Base-by-base conservation (phyloP, 192 early-diverging fungal genomes). In the Gonapodya prolifera region DNA sequence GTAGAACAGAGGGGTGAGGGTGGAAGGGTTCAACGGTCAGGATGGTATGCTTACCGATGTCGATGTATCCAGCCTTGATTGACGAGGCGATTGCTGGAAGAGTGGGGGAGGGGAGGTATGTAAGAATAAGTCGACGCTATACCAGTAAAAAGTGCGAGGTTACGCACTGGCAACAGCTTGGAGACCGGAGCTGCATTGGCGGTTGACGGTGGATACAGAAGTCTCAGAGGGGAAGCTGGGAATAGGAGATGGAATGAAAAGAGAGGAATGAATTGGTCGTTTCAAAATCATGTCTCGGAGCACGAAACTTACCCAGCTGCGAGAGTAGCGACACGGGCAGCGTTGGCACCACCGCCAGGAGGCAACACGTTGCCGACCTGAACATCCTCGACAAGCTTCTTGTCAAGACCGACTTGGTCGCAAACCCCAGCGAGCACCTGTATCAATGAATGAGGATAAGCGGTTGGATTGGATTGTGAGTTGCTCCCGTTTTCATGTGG, bases 131-230 rank as follows among this genome's bases (percentile, higher is more conserved):
- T 61, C 23, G 45, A 16, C 23, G 45, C 23, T 61, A 16, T 61
- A 8, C 45, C 23, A 8, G 45, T 23, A 61, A n/a, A n/a, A n/a
- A n/a, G n/a, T n/a, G n/a, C n/a, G n/a, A n/a, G n/a, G n/a, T n/a
- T 61, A 16, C 45, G 8, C 45, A 61, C 91, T 86, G 75, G 88
- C 93, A 71, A 92, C 91, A 23, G 96, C 94, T 75, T 95, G 93
- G 33, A 98, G 90, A 75, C 96, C 95, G 75, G 90, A 92, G 69
- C 94, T 95, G 88, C 95, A 98, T 82, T 97, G 95, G 31, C 95
- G 87, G 90, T 98, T 98, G 81, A 95, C 90, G 30, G 93, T 94
- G 77, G 86, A 91, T 35, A 94, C 86, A 73, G 93, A 84, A 30
- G 92, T 91, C 1, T 89, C 87, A 70, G 94, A 88, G 2, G 96